Evolutionary conservation across 1,139 yeast genomes (phyloP), one percentile per base, ranked within the genome.

Genomic region (Dujonia santamariae): DNA sequence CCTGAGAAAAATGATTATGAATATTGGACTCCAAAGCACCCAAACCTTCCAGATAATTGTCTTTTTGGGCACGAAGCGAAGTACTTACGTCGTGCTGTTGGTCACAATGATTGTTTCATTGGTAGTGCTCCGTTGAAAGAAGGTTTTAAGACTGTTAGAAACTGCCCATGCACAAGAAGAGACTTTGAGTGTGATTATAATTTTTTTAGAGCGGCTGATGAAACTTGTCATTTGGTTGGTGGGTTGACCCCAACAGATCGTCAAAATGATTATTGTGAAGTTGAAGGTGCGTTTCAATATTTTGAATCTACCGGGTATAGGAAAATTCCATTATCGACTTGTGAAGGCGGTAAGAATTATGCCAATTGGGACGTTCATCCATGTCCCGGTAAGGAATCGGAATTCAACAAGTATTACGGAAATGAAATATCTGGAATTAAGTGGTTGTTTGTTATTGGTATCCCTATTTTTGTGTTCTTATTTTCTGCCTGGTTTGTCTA

Each of bases 161-260:
- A 85, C 54, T 92, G 99, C 61, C 53, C 83, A 2, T 92, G 99
- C 63, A 74, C 94, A 0, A 75, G 96, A 56, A 73, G 77, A 38
- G 99, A 92, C 58, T 94, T 69, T 51, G 99, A 92, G 59, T 92
- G 99, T 72, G 98, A 92, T 54, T 86, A 78, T 63, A 90, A 90
- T 59, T 90, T 67, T 55, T 76, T 59, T 40, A 75, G 83, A 42
- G 80, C 78, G 24, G 51, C 54, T 2, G 97, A 88, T 54, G 95
- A 95, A 14, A 83, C 95, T 0, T 94, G 99, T 62, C 80, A 82
- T 52, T 70, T 90, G 31, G 84, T 87, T 11, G 62, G 71, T 4
- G 97, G 97, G 0, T 63, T 78, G 28, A 52, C 72, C 6, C 86
- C 96, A 7, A 69, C 75, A 6, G 87, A 84, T 45, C 79, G 80